Evolutionary conservation across 257 asterid species (phyloP).

Genomic region (Ilex asprella): DNA sequence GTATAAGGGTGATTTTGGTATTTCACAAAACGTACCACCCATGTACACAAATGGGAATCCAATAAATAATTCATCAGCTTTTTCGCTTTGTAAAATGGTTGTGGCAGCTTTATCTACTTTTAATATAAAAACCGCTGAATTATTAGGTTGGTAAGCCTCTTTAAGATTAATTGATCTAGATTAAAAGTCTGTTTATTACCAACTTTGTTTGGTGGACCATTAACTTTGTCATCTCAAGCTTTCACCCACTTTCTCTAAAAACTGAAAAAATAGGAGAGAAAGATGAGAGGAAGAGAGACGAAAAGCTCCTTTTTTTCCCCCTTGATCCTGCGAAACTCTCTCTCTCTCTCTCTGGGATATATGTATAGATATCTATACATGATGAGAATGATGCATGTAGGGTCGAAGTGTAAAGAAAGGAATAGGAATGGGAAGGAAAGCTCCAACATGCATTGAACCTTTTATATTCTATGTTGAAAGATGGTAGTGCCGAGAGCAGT

Average conservation of each 20-base stretch:
- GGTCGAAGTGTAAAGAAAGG: too few relatives aligned
- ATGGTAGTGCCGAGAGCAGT: too few relatives aligned
- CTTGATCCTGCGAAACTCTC: too few relatives aligned
- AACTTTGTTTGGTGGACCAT: constrained; percentile 10
- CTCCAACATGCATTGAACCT: too few relatives aligned
- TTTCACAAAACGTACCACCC: constrained; percentile 10
- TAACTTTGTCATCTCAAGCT: constrained; percentile 4
- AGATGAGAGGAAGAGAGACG: not conserved
- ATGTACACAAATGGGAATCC: not conserved
- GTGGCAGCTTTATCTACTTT: constrained; percentile 12
- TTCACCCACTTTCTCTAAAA: not conserved
- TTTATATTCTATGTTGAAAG: too few relatives aligned
- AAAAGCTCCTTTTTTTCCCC: constrained; percentile 11
- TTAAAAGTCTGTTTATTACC: constrained; percentile 5
- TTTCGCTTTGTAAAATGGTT: constrained; percentile 2
- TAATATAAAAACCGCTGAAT: not conserved
- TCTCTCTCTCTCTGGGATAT: too few relatives aligned
- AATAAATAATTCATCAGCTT: constrained; percentile 5
- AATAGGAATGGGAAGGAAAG: too few relatives aligned
- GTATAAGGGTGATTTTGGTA: not conserved
- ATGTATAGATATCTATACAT: too few relatives aligned
- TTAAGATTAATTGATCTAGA: constrained; percentile 10
- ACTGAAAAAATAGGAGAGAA: constrained; percentile 1
- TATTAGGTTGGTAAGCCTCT: not conserved
- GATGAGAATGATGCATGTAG: too few relatives aligned